A percentile compares a stretch with the other conserved stretches of the same genome.
These are phyloP conservation scores for Leccinum subgranulosum DNA, from an alignment of 768 basidiomycete species.

Conservation along the genomic window DNA sequence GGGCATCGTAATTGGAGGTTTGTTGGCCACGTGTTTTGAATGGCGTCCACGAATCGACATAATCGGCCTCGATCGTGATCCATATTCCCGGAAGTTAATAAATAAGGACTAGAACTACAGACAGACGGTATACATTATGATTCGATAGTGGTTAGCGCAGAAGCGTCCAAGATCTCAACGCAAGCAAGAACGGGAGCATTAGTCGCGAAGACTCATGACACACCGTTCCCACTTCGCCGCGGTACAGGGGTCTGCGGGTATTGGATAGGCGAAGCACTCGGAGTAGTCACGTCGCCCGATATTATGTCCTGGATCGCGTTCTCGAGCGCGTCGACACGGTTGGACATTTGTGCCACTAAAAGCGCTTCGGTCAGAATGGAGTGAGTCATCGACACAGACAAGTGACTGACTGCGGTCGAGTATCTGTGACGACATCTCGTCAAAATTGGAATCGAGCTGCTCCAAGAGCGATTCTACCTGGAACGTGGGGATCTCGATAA, in stretches of 20 bases:
- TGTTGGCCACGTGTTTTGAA: background rate
- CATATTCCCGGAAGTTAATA: background rate
- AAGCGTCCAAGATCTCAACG: conserved; percentile 15
- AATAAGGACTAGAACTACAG: conserved; percentile 11
- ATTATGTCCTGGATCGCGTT: conserved; percentile 91
- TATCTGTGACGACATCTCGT: conserved; percentile 90
- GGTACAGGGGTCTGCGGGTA: conserved; percentile 30
- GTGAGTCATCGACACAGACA: background rate
- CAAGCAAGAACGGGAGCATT: conserved; percentile 16
- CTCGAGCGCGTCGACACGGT: conserved; percentile 85
- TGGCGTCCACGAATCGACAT: background rate
- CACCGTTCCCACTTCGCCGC: conserved; percentile 42
- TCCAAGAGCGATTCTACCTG: conserved; percentile 88
- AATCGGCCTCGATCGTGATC: background rate
- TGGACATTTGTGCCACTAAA: conserved; percentile 90
- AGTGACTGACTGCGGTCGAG: conserved; percentile 69
- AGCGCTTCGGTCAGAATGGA: conserved; percentile 7
- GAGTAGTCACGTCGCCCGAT: conserved; percentile 55
- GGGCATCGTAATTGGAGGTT: conserved; percentile 10
- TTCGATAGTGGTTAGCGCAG: conserved; percentile 18
- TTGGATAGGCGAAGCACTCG: conserved; percentile 58
- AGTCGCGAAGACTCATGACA: conserved; percentile 14
- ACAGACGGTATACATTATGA: conserved; percentile 6
- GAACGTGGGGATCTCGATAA: conserved; percentile 1
- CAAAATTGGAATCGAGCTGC: conserved; percentile 87